phyloP scores from a whole-genome alignment of 2,329 filamentous ascomycete species.

The Bisporella sp. region DNA sequence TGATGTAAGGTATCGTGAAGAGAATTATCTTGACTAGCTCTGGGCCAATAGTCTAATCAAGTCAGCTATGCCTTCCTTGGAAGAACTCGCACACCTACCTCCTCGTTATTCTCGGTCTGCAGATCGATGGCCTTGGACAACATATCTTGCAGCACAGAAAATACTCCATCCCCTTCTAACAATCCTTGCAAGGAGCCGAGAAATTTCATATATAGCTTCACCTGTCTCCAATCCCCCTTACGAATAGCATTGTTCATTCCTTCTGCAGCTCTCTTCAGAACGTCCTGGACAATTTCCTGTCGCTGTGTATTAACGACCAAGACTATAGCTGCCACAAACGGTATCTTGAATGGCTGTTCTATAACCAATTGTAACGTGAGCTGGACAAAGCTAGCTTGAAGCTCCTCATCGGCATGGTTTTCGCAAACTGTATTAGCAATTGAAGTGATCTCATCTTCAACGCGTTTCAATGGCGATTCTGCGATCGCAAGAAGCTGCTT shows the following conservation, averaged over 20 bases:
- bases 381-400: slow-evolving; percentile 66
- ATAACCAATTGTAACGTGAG: slow-evolving; percentile 69
- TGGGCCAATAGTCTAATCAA: slow-evolving; percentile 54
- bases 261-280: slow-evolving; percentile 57
- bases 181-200: slow-evolving; percentile 78
- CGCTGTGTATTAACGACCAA: slow-evolving; percentile 73
- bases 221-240: slow-evolving; percentile 76
- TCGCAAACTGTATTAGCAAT: slow-evolving; percentile 74
- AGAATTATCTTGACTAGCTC: slow-evolving; percentile 97
- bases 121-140: slow-evolving; percentile 86
- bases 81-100: slow-evolving; percentile 50
- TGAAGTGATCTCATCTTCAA: slow-evolving; percentile 68
- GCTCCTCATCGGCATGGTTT: slow-evolving; percentile 68
- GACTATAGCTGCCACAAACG: slow-evolving; percentile 80
- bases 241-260: slow-evolving; percentile 61
- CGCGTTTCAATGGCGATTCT: slow-evolving; percentile 71
- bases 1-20: slow-evolving; percentile 84
- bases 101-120: slow-evolving; percentile 87
- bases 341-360: slow-evolving; percentile 97
- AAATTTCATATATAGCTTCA: slow-evolving; percentile 86
- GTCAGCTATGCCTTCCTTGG: background rate
- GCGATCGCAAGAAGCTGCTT: slow-evolving; percentile 75
- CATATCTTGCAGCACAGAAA: slow-evolving; percentile 80
- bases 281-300: slow-evolving; percentile 63
- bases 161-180: slow-evolving; percentile 78